These are phyloP conservation scores for Euphorbia tirucalli DNA, from an alignment of 345 rosid genomes.

Conservation along the genomic window DNA sequence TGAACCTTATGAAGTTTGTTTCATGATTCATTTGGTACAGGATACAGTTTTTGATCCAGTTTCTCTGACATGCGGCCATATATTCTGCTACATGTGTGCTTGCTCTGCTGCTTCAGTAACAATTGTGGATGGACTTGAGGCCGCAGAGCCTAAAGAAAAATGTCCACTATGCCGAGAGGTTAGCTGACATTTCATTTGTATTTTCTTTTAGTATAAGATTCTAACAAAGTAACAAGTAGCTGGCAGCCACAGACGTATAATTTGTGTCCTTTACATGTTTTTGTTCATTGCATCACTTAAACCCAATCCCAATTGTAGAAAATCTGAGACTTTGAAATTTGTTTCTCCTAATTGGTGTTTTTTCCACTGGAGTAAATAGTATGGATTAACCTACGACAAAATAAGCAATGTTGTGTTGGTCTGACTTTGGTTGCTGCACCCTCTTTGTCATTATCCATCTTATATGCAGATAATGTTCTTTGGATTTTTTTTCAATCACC, in stretches of 20 bases:
- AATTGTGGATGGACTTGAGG: slow-evolving; percentile 67
- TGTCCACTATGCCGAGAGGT: slow-evolving; percentile 95
- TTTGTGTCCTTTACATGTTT: background rate
- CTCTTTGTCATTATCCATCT: background rate
- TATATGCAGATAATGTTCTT: background rate
- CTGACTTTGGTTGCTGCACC: background rate
- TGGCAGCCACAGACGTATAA: background rate
- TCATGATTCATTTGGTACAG: slow-evolving; percentile 37
- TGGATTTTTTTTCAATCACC: background rate
- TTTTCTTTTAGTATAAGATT: background rate
- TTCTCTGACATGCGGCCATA: slow-evolving; percentile 85
- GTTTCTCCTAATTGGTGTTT: background rate
- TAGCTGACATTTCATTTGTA: slow-evolving; percentile 9
- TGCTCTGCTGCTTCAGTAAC: slow-evolving; percentile 92
- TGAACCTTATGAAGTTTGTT: background rate
- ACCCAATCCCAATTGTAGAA: background rate
- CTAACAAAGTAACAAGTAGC: background rate
- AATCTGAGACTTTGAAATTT: background rate
- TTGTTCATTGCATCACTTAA: background rate
- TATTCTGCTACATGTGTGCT: slow-evolving; percentile 89
- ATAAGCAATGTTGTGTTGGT: background rate
- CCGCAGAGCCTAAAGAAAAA: slow-evolving; percentile 58
- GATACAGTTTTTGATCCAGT: slow-evolving; percentile 92
- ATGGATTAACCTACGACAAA: background rate
- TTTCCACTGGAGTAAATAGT: background rate